A percentile compares a stretch with the other conserved stretches of the same genome.
Evolutionary conservation across 2,329 filamentous ascomycete genomes (phyloP).

Genomic region (Helotiales sp.): DNA sequence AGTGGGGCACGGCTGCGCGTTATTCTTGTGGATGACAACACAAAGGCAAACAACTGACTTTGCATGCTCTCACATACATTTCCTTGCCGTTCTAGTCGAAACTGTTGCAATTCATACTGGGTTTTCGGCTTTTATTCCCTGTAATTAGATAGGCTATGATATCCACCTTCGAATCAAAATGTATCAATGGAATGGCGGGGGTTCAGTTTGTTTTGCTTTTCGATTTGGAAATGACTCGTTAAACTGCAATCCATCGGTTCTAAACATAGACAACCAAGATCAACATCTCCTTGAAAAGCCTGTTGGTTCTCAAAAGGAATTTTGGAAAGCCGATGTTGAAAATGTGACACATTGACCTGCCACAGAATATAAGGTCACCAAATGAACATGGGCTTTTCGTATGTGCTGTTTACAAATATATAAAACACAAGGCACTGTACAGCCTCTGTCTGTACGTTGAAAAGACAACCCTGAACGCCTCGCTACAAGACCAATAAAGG

Average conservation of each 20-base stretch:
- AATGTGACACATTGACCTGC: too few relatives aligned
- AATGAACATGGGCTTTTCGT: too few relatives aligned
- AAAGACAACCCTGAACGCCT: slow-evolving; percentile 7
- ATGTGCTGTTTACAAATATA: too few relatives aligned
- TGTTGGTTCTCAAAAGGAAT: too few relatives aligned
- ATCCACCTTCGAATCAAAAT: slow-evolving; percentile 27
- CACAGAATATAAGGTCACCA: too few relatives aligned
- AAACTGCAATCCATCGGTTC: neutral
- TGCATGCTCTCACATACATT: slow-evolving; percentile 22
- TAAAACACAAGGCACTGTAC: too few relatives aligned
- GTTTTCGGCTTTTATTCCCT: slow-evolving; percentile 32
- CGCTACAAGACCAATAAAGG: slow-evolving; percentile 2
- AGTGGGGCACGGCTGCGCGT: slow-evolving; percentile 25
- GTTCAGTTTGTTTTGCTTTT: neutral
- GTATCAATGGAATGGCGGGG: slow-evolving; percentile 1
- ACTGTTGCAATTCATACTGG: slow-evolving; percentile 30
- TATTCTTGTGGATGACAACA: slow-evolving; percentile 22
- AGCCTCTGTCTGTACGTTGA: neutral
- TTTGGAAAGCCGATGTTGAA: too few relatives aligned
- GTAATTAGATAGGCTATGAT: slow-evolving; percentile 40
- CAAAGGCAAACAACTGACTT: slow-evolving; percentile 16
- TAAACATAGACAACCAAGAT: too few relatives aligned
- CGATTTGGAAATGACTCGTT: neutral
- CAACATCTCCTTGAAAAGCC: too few relatives aligned
- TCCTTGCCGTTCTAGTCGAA: slow-evolving; percentile 30